Base-by-base conservation (phyloP, 164 flowering plant species). In the Liriodendron chinense region DNA sequence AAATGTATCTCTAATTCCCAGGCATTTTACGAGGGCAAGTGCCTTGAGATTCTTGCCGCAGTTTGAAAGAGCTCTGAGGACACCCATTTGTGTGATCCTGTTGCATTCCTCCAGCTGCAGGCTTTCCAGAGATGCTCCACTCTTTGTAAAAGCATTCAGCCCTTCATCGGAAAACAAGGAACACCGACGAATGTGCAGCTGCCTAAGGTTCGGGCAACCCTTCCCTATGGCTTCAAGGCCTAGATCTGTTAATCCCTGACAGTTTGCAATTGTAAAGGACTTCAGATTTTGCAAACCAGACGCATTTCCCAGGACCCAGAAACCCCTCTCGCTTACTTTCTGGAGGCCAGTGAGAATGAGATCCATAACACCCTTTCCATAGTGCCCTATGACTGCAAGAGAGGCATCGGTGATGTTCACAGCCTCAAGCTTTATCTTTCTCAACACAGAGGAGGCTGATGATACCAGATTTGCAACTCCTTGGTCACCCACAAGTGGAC, bases 351-450 rank as follows among this genome's bases (percentile, higher is more conserved):
- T 34, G 3, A 95, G 87, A 49, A 74, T 76, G 16, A 95, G 89
- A 73, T 90, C 91, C 18, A 91, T 85, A 68, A 93, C 75, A 20
- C 83, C 82, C 75, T 77, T 85, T 18, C 98, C 98, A 78, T 93
- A 95, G 78, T 89, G 93, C 56, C 98, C 98, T 65, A 93, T 72
- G 13, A 92, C 90, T 61, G 98, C 98, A 66, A 93, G 91, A 62
- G 98, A 88, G 3, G 86, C 78, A 83, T 92, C 98, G 7, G 88
- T 87, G 59, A 94, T 77, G 72, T 86, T 89, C 82, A 92, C 22
- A 3, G 76, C 79, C 65, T 93, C 93, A 34, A 95, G 89, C 87
- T 90, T 93, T n/a, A 90, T 82, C 85, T 91, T 93, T 21, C 79
- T 75, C 64, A 95, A 67, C 56, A 65, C 72, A 12, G 90, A 77